phyloP scores from a whole-genome alignment of 495 filamentous ascomycete genomes.

The Neurospora sp. region DNA sequence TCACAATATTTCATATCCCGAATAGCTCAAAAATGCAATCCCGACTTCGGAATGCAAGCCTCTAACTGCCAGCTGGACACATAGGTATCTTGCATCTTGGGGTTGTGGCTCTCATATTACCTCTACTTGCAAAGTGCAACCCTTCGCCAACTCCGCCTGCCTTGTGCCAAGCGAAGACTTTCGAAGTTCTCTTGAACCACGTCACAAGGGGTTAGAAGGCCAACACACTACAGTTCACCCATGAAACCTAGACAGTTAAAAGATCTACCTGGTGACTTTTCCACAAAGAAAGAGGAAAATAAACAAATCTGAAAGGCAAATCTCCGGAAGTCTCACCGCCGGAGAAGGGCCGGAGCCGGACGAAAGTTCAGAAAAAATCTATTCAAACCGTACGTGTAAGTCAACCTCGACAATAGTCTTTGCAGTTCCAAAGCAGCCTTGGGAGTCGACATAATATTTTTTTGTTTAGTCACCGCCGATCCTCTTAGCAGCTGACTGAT shows the following conservation, averaged over 20 bases:
- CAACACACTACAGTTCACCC: not conserved
- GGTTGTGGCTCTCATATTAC: not conserved
- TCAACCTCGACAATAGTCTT: not conserved
- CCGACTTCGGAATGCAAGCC: not conserved
- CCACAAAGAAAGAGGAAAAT: no score
- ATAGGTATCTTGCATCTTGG: not conserved
- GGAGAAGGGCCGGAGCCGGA: not conserved
- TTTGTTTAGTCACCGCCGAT: not conserved
- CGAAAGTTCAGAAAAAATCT: no score
- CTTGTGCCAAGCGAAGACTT: not conserved
- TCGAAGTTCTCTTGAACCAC: not conserved
- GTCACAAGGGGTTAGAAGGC: not conserved
- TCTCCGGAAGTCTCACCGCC: not conserved
- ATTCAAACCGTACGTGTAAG: not conserved
- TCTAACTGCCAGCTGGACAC: no score
- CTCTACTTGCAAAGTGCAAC: not conserved
- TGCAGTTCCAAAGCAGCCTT: not conserved
- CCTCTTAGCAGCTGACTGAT: not conserved
- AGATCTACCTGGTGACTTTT: no score
- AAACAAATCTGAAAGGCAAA: no score
- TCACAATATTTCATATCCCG: not conserved
- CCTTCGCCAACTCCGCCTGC: not conserved
- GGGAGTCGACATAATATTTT: not conserved
- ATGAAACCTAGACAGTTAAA: no score
- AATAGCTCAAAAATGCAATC: not conserved